Evolutionary conservation across 495 filamentous ascomycete species (phyloP), one percentile per base, ranked within the genome.

Genomic region (Penicillium nucicola): DNA sequence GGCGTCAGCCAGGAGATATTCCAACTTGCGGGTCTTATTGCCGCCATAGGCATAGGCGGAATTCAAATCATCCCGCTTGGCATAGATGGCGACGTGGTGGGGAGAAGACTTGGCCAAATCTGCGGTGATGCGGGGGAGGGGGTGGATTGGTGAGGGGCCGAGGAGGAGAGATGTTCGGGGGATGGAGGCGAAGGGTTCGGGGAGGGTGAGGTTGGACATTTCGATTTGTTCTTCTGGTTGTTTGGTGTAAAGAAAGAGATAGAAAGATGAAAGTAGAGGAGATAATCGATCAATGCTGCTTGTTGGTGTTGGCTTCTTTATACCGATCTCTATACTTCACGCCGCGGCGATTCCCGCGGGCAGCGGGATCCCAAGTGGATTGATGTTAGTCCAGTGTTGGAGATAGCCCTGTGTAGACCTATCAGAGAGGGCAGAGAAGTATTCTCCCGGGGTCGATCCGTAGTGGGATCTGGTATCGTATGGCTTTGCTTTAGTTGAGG

Each of bases 11-110:
- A 80, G 62, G 23, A 84, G 73, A 53, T 74, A 86, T 70, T 86
- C 83, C 0, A 87, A 69, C 61, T 87, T 87, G 18, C 82, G 71
- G 14, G 77, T 80, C 65, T 86, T 86, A 68, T 86, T 86, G 36
- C 81, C 84, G 9, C 84, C 84, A 56, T 68, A 85, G 5, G 83
- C 84, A 12, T 84, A 74, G 1, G 74, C 76, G 9, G 77, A 83
- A 70, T 82, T 85, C 43, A 75, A 70, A 64, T 85, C 83, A 48
- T 87, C 83, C 45, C 82, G 75, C 55, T 85, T 84, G 53, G 82
- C 81, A 55, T 79, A 84, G 59, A 85, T 75, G 30, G 66, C 64
- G 23, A 81, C 79, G 31, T 5, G 45, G 32, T 54, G 42, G 20
- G 50, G 41, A 23, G 45, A 57, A 46, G 75, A 64, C 10, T 69